Evolutionary conservation across 768 basidiomycete species (phyloP), one percentile per base, ranked within the genome.

Genomic region (Lactifluus echinatus): DNA sequence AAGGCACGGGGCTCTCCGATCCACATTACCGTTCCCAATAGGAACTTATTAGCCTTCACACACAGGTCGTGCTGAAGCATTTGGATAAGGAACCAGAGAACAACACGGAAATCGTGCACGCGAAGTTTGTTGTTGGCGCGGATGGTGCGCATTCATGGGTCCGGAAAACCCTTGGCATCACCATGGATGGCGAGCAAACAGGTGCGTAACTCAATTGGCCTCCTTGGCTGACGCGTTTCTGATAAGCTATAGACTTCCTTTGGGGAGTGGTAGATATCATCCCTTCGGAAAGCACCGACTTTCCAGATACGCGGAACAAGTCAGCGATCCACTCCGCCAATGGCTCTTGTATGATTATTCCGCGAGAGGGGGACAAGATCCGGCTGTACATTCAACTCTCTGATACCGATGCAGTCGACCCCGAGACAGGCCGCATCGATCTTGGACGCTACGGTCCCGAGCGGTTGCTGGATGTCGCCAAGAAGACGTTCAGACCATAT

Each of bases 91-190:
- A 63, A 15, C 72, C 75, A 14, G 66, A 71, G 44, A 57, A 71
- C 39, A 66, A 73, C 29, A 75, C 71, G 3, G 87, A 89, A 66
- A 70, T 79, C 8, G 81, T 89, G 1, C 71, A 73, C 55, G 85
- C 87, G 0, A 88, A 84, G 68, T 92, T 81, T 65, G 82, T 90
- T 2, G 72, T 92, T 29, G 89, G 89, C 1, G 76, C 82, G 21
- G 89, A 92, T 66, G 88, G 87, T 5, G 88, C 87, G 0, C 88
- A 89, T 69, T 89, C 87, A 11, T 90, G 88, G 87, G 85, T 91
- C 23, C 79, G 89, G 24, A 88, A 87, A 57, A 55, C 70, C 0
- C 72, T 88, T 8, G 74, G 75, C 8, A 83, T 91, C 50, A 65
- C 71, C 4, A 85, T 91, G 86, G 80, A 89, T 57, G 89, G 89